These are phyloP conservation scores for Solanum arcanum DNA, from an alignment of 257 asterid genomes.

Conservation along the genomic window DNA sequence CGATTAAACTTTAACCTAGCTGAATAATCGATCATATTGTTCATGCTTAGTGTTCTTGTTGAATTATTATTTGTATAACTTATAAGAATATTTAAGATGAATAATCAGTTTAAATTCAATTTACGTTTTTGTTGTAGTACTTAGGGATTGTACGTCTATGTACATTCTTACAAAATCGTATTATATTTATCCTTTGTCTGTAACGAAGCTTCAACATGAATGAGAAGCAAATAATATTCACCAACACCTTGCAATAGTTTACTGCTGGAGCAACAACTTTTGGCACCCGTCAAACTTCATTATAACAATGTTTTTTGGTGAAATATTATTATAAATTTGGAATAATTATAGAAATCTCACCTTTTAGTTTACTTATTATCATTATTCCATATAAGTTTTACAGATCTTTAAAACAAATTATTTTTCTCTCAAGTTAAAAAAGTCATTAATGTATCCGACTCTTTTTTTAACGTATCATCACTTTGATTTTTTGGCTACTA, in stretches of 20 bases:
- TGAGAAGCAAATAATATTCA: background rate
- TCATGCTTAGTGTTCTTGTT: background rate
- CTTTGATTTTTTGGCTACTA: no score
- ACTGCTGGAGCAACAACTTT: background rate
- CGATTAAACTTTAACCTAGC: background rate
- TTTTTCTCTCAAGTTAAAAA: no score
- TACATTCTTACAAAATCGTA: background rate
- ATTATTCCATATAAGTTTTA: no score
- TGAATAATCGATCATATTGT: background rate
- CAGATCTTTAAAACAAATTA: accelerated
- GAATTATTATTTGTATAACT: background rate
- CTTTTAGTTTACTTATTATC: no score
- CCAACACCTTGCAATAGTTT: background rate
- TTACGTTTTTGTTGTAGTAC: background rate
- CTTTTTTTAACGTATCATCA: no score
- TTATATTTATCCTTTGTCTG: background rate
- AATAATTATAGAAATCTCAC: no score
- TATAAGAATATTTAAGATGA: background rate
- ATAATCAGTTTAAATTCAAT: background rate
- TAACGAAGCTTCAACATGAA: background rate
- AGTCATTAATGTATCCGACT: no score
- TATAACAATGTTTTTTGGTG: background rate
- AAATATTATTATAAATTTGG: background rate
- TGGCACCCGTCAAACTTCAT: background rate
- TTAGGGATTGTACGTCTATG: background rate